Conservation (phyloP, 495 filamentous ascomycete genomes). For the Chaetomium fimeti region DNA sequence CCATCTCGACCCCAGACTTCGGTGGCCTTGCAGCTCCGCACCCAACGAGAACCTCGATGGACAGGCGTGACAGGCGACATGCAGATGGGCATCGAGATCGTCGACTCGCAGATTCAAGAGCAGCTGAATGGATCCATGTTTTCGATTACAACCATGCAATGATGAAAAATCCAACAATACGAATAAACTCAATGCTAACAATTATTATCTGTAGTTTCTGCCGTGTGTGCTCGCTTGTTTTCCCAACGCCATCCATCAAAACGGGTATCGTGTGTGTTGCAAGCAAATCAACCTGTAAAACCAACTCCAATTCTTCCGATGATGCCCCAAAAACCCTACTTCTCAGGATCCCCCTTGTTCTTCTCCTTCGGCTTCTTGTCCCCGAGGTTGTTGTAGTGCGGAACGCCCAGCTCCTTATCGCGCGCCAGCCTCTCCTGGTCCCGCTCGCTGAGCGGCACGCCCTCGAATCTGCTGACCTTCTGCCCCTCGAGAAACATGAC, state of each 20-base stretch:
- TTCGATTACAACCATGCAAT: background rate
- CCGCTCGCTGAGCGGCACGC: constrained; percentile 50
- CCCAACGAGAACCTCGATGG: constrained; percentile 7
- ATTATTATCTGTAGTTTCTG: background rate
- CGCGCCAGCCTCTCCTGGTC: constrained; percentile 46
- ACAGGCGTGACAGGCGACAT: background rate
- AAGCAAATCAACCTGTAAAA: constrained; percentile 1
- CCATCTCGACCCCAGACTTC: constrained; percentile 10
- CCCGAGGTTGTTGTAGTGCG: constrained; percentile 55
- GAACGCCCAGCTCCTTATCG: constrained; percentile 51
- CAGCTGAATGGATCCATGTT: background rate
- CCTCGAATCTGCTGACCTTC: constrained; percentile 65
- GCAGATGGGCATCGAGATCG: background rate
- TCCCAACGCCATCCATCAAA: constrained; percentile 2
- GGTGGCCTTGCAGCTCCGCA: constrained; percentile 11
- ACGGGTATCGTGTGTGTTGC: constrained; percentile 15
- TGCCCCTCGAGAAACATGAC: constrained; percentile 66
- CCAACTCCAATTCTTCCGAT: background rate
- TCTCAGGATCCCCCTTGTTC: constrained; percentile 22
- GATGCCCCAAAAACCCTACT: background rate
- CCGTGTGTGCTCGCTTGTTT: background rate
- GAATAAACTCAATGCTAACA: background rate
- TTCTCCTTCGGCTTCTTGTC: constrained; percentile 50
- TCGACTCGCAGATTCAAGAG: background rate
- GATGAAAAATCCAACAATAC: background rate